These are phyloP conservation scores for Pugionium cornutum DNA, from an alignment of 345 rosid genomes.

Conservation along the genomic window DNA sequence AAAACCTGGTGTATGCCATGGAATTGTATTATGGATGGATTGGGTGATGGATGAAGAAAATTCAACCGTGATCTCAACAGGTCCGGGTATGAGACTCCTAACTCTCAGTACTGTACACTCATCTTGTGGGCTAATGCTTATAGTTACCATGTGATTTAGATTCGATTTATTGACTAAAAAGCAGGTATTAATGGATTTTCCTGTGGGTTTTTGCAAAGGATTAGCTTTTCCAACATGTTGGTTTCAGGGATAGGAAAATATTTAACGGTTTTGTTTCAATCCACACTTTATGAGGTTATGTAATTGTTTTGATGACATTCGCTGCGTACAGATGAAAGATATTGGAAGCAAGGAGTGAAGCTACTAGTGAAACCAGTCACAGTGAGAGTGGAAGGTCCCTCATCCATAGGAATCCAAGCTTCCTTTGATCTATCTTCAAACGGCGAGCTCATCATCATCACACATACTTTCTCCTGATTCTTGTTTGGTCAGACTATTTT, in stretches of 20 bases:
- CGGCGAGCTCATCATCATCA: constrained; percentile 56
- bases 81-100: constrained; percentile 59
- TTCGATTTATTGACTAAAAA: not conserved
- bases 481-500: not conserved
- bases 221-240: not conserved
- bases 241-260: no score
- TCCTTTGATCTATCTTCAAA: constrained; percentile 64
- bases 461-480: constrained; percentile 43
- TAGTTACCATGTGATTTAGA: not conserved
- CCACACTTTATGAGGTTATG: not conserved
- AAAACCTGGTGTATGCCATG: constrained; percentile 72
- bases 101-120: not conserved
- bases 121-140: constrained; percentile 4
- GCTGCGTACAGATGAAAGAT: constrained; percentile 42
- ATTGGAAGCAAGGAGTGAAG: not conserved
- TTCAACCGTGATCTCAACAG: constrained; percentile 56
- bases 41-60: constrained; percentile 55
- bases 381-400: constrained; percentile 44
- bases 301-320: not conserved
- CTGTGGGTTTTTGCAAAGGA: not conserved
- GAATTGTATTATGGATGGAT: constrained; percentile 58
- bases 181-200: not conserved
- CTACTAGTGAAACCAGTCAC: constrained; percentile 46
- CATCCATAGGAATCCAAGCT: constrained; percentile 55
- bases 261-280: no score